Base-by-base conservation (phyloP, 148 eudicot species). In the Cornus suecica region DNA sequence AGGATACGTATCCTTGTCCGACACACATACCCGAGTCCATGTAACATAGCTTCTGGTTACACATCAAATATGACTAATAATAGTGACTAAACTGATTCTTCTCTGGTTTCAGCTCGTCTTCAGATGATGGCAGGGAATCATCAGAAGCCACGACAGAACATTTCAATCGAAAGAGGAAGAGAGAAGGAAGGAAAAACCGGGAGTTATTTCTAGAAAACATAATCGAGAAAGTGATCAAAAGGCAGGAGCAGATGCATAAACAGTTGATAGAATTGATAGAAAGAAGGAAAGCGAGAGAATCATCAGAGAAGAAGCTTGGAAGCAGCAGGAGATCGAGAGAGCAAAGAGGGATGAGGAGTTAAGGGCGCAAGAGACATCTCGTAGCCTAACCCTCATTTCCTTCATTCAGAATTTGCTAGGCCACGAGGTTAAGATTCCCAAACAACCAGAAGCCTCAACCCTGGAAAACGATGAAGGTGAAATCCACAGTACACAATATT, bases 161-260 rank as follows among this genome's bases (percentile, higher is more conserved):
- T 28, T 14, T 62, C 6, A 69, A 29, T 41, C 80, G 9, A 68
- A 81, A 74, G 79, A 81, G 72, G 66, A 81, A 79, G 48, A 78
- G 77, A 23, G 81, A 71, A 63, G 69, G 31, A 20, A 78, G 81
- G 62, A 84, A 77, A 52, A 74, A 56, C 34, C 72, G 85, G 3
- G 81, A 89, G 75, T 68, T 51, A 1, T 83, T 51, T 63, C n/a
- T 89, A 58, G 69, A 85, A 75, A 76, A 34, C 25, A 69, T 86
- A 78, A 71, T 84, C 74, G 71, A 54, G 58, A 82, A 81, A 72
- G 81, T 88, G 22, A 76, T 81, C 26, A 51, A 81, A 32, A 89
- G 76, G 83, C 92, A 86, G 65, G 92, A 89, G 69, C 74, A 80
- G 78, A 87, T 87, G 92, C 86, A 89, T 67, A 81, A 80, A 54